Evolutionary conservation across 192 early-diverging fungal species (phyloP), one percentile per base, ranked within the genome.

Genomic region (Geosiphon pyriformis): DNA sequence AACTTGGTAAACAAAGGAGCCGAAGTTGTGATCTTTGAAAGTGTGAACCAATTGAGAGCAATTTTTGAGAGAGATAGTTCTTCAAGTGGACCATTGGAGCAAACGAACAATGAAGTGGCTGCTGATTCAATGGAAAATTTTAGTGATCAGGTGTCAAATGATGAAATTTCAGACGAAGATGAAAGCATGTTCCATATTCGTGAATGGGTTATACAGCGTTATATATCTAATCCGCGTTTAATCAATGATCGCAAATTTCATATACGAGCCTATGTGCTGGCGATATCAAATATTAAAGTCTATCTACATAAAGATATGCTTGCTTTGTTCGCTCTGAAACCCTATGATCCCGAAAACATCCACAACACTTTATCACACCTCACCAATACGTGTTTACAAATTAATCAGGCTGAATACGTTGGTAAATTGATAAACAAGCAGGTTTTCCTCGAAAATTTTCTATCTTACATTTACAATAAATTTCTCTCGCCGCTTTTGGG

Each of bases 151-250:
- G n/a, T n/a, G n/a, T n/a, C n/a, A n/a, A n/a, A n/a, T n/a, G 82
- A 84, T 23, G 77, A 78, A 4, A 74, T 77, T 15, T 75, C 77
- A 48, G 74, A 78, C 37, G 74, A 82, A 0, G 31, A 35, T 15
- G 78, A 66, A 18, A 59, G 72, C 29, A 51, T 75, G 48, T 79
- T 80, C 25, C 86, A 87, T 62, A 83, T 87, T 22, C 78, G 86
- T 49, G 86, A 87, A 46, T 87, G 84, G 84, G 86, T 87, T 17
- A 79, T 87, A 20, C 86, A 87, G 63, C 76, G 83, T 3, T 87
- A 87, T 62, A 83, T 87, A 23, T 76, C 82, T 60, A 59, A 72
- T 6, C 86, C 86, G 1, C 61, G 86, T 22, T 59, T 87, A 26
- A 57, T 87, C 10, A 67, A 72, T 10, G 53, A 70, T 33, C 80